Evolutionary conservation across 495 filamentous ascomycete species (phyloP).

Genomic region (Podospora appendiculata): DNA sequence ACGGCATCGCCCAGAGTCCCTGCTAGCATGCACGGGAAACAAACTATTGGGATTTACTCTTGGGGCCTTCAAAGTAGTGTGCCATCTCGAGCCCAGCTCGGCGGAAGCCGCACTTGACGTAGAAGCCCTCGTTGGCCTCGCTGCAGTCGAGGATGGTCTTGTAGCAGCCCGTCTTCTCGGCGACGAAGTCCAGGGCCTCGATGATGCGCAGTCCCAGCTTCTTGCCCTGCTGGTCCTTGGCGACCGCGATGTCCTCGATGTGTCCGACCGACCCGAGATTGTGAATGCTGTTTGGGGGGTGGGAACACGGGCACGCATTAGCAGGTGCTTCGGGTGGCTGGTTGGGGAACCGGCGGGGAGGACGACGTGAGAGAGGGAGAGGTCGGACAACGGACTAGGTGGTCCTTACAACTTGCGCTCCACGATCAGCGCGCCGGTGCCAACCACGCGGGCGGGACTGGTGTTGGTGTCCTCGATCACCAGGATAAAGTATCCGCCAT

Average conservation of each 20-base stretch:
- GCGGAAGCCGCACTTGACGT: conserved; percentile 96
- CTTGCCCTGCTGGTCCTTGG: conserved; percentile 91
- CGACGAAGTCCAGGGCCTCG: conserved; percentile 85
- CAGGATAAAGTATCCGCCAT: conserved; percentile 77
- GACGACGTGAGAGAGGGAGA: background rate
- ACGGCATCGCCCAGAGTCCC: too few relatives aligned
- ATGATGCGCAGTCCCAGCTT: conserved; percentile 90
- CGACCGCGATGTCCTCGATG: conserved; percentile 96
- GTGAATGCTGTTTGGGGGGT: conserved; percentile 48
- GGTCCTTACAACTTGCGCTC: conserved; percentile 68
- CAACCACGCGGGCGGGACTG: conserved; percentile 55
- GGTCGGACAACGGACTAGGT: background rate
- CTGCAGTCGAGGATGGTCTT: conserved; percentile 64
- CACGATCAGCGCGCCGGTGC: conserved; percentile 79
- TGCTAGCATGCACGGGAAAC: background rate
- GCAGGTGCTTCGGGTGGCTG: background rate
- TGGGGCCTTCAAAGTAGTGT: conserved; percentile 68
- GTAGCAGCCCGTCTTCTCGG: conserved; percentile 80
- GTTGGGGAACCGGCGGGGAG: background rate
- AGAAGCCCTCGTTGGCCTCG: conserved; percentile 89
- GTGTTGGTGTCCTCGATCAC: conserved; percentile 65
- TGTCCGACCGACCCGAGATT: conserved; percentile 77
- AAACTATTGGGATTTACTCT: conserved; percentile 32
- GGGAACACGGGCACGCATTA: conserved; percentile 4
- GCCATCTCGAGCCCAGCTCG: conserved; percentile 94